These are phyloP conservation scores for Mycena pura DNA, from an alignment of 768 basidiomycete species.

Conservation along the genomic window DNA sequence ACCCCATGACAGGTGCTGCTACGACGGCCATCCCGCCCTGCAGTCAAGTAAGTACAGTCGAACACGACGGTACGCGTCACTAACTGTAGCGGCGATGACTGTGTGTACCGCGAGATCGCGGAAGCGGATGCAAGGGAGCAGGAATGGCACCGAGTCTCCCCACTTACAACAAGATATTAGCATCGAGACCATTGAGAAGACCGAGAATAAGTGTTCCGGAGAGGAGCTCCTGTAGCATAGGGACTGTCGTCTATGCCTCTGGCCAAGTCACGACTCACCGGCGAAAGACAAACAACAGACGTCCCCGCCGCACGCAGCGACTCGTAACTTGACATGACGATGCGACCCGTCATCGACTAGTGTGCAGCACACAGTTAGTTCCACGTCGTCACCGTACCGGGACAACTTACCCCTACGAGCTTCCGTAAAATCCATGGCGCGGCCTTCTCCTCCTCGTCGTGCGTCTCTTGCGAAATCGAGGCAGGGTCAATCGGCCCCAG, in stretches of 20 bases:
- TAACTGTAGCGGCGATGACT: conserved; percentile 67
- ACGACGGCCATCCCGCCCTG: conserved; percentile 51
- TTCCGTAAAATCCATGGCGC: conserved; percentile 71
- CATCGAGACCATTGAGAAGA: too few species aligned
- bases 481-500: conserved; percentile 59
- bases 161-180: conserved; percentile 55
- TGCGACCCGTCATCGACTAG: conserved; percentile 68
- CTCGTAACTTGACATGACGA: conserved; percentile 71
- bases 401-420: conserved; percentile 56
- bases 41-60: conserved; percentile 1
- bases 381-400: background rate
- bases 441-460: conserved; percentile 57
- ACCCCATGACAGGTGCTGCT: conserved; percentile 58
- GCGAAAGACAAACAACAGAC: conserved; percentile 65
- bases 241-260: too few species aligned
- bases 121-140: conserved; percentile 70
- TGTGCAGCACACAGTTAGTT: background rate
- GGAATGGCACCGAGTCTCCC: conserved; percentile 68
- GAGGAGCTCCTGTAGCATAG: too few species aligned
- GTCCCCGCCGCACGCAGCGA: conserved; percentile 65
- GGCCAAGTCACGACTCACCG: conserved; percentile 47
- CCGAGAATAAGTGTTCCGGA: too few species aligned
- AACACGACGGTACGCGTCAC: background rate
- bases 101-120: conserved; percentile 67
- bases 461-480: conserved; percentile 41